Base-by-base conservation (phyloP, 2,329 filamentous ascomycete species). In the Fusarium sarcochroum region DNA sequence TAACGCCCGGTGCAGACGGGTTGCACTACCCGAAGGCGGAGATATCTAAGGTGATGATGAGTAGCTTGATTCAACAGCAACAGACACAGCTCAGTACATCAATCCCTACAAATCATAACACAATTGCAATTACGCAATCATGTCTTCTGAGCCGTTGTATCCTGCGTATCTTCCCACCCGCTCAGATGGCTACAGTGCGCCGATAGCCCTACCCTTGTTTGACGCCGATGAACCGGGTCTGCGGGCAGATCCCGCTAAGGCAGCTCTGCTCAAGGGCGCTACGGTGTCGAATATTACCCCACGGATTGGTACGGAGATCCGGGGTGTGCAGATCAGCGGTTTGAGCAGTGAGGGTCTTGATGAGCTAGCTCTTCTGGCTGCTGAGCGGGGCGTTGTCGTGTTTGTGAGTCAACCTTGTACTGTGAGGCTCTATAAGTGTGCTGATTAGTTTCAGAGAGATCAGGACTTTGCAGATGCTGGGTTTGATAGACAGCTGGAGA, bases 161-260 rank as follows among this genome's bases (percentile, higher is more conserved):
- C 75, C 77, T 38, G 70, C 71, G 8, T 78, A 78, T 42, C 66
- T 78, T 10, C 77, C 77, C 25, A 78, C 75, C 27, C 70, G 77
- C 47, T 71, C 75, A 0, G 76, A 78, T n/a, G 77, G 77, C 3
- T 78, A 71, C 34, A 56, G 47, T 9, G 63, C 70, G 0, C 73
- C 75, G 4, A 50, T 71, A 9, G 55, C 57, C 7, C 54, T 78
- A 2, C 71, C 76, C 42, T 58, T 60, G 47, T 78, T 78, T 32
- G 74, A 76, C 3, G 70, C 47, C 4, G 70, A 75, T 15, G 77
- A 79, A 44, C 77, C 77, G 3, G 77, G 77, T 5, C 49, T 44
- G 13, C 67, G 76, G 7, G 77, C 77, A 14, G 69, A 78, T 55
- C 69, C 72, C 20, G 42, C 71, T 10, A 74, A 73, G 44, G 59